Percentiles rank a stretch among this genome's conserved stretches.
Evolutionary conservation across 1,284 basidiomycete species (phyloP).

Genomic region (Wallemia ichthyophaga): DNA sequence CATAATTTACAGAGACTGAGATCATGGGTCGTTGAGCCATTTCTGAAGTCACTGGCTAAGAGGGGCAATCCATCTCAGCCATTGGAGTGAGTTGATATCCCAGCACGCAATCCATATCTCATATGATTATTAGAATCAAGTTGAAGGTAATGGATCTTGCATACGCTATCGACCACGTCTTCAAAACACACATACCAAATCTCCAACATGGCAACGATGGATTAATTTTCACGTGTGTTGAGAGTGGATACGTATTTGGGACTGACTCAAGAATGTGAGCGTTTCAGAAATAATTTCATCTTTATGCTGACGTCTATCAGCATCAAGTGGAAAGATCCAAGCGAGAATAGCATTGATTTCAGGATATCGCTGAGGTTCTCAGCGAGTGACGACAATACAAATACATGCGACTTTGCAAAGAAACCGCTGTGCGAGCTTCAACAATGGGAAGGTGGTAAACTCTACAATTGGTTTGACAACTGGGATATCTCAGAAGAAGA

Average conservation of each 20-base stretch:
- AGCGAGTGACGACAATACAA: slow-evolving; percentile 23
- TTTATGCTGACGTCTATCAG: slow-evolving; percentile 18
- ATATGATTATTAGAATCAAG: slow-evolving; percentile 27
- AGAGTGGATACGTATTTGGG: slow-evolving; percentile 53
- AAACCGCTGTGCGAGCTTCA: slow-evolving; percentile 67
- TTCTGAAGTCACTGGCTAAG: slow-evolving; percentile 34
- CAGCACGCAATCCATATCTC: not conserved
- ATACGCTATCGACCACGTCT: slow-evolving; percentile 60
- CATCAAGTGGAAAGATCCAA: slow-evolving; percentile 95
- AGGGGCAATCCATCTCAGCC: slow-evolving; percentile 41
- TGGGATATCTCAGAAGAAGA: slow-evolving; percentile 64
- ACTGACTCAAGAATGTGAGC: slow-evolving; percentile 73
- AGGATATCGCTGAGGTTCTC: slow-evolving; percentile 79
- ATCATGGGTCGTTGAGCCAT: slow-evolving; percentile 55
- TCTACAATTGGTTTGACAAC: slow-evolving; percentile 60
- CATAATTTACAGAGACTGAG: slow-evolving; percentile 31
- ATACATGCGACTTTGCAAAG: slow-evolving; percentile 41
- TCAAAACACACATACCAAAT: slow-evolving; percentile 51
- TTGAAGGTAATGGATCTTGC: slow-evolving; percentile 72
- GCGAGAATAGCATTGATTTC: slow-evolving; percentile 94
- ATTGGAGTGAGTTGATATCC: slow-evolving; percentile 36
- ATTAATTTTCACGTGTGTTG: slow-evolving; percentile 80
- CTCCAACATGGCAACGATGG: slow-evolving; percentile 85
- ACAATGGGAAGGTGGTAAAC: slow-evolving; percentile 35
- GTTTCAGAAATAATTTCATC: not conserved